Percentiles rank a stretch among this genome's conserved stretches.
These are phyloP conservation scores for Plasmodium malariae DNA, from an alignment of 169 alveolate genomes.

Conservation along the genomic window DNA sequence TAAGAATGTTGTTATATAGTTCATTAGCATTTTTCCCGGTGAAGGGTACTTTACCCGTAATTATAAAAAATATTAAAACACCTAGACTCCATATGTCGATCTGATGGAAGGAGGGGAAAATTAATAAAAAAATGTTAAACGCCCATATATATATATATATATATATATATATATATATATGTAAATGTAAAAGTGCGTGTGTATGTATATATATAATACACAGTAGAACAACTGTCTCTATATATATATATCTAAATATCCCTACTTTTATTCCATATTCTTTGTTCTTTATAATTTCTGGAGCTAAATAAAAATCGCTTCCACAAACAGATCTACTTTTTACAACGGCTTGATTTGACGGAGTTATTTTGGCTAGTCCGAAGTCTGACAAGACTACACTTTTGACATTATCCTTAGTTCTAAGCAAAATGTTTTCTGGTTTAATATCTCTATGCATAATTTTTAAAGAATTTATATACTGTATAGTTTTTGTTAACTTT, in stretches of 20 bases:
- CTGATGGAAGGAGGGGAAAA: slow-evolving; percentile 13
- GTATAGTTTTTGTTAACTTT: slow-evolving; percentile 53
- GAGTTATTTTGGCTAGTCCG: slow-evolving; percentile 89
- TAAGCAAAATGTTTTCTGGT: slow-evolving; percentile 90
- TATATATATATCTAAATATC: background rate
- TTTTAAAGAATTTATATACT: slow-evolving; percentile 53
- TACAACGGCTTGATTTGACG: slow-evolving; percentile 79
- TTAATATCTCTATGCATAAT: slow-evolving; percentile 88
- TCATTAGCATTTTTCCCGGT: slow-evolving; percentile 75
- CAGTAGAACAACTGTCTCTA: background rate
- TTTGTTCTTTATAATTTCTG: slow-evolving; percentile 89
- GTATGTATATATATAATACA: no score
- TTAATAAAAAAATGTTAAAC: background rate
- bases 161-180: no score
- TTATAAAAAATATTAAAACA: slow-evolving; percentile 79
- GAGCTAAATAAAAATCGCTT: slow-evolving; percentile 90
- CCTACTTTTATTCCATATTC: slow-evolving; percentile 82
- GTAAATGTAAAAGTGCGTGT: no score
- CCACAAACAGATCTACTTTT: slow-evolving; percentile 89
- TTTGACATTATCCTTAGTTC: slow-evolving; percentile 81
- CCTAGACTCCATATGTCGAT: slow-evolving; percentile 83
- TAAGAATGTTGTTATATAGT: slow-evolving; percentile 58
- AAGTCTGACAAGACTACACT: slow-evolving; percentile 87
- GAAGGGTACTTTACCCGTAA: slow-evolving; percentile 82
- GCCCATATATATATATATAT: background rate